Conservation (phyloP, 169 alveolate species). For the Plasmodium knowlesi region DNA sequence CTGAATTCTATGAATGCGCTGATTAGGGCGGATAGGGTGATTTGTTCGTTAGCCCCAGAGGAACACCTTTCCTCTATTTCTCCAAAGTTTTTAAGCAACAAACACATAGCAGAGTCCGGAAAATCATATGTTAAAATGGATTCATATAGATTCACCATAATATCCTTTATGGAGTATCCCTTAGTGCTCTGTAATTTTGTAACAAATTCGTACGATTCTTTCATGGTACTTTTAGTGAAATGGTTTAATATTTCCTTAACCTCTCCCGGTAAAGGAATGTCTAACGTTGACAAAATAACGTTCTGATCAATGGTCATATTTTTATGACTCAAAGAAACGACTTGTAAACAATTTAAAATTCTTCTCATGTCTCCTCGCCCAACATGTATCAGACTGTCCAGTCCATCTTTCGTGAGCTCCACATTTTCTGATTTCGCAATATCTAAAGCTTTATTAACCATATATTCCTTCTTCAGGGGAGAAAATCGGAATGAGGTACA, state of each 20-base stretch:
- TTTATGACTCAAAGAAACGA: slow-evolving; percentile 85
- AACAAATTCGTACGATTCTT: slow-evolving; percentile 85
- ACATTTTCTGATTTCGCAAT: slow-evolving; percentile 91
- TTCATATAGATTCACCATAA: slow-evolving; percentile 88
- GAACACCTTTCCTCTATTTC: slow-evolving; percentile 89
- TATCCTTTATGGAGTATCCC: slow-evolving; percentile 92
- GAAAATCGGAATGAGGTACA: slow-evolving; percentile 96
- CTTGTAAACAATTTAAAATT: slow-evolving; percentile 95
- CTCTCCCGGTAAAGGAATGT: slow-evolving; percentile 91
- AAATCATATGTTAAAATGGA: slow-evolving; percentile 83
- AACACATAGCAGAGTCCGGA: slow-evolving; percentile 87
- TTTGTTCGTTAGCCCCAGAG: slow-evolving; percentile 87
- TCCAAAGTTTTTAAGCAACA: slow-evolving; percentile 85
- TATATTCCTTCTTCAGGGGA: slow-evolving; percentile 89
- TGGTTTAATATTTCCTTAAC: slow-evolving; percentile 83
- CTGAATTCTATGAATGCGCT: slow-evolving; percentile 88
- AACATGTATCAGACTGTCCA: slow-evolving; percentile 89
- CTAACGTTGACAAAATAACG: slow-evolving; percentile 90
- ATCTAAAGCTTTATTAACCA: slow-evolving; percentile 86
- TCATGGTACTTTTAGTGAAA: slow-evolving; percentile 83
- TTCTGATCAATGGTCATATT: slow-evolving; percentile 83
- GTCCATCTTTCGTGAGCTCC: slow-evolving; percentile 87
- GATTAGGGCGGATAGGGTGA: slow-evolving; percentile 87
- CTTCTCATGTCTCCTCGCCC: slow-evolving; percentile 99
- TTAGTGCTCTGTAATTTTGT: slow-evolving; percentile 81